phyloP scores from a whole-genome alignment of 2,329 filamentous ascomycete species.

The Talaromyces pinophilus region DNA sequence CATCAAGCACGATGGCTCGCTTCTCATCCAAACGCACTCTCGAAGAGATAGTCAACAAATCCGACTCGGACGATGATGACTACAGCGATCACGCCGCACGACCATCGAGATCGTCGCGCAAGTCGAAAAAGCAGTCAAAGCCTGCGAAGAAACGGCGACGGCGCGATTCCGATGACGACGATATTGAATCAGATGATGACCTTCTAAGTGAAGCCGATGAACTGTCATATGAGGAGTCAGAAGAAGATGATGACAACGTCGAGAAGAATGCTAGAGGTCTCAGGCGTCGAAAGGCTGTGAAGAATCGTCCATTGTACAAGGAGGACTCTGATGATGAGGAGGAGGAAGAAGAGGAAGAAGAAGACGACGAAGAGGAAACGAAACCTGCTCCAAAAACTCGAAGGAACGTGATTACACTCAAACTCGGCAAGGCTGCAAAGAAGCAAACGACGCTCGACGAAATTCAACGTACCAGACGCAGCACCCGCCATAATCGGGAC shows the following conservation, averaged over 20 bases:
- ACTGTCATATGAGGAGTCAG: constrained; percentile 46
- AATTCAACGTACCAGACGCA: constrained; percentile 48
- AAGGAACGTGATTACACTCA: constrained; percentile 35
- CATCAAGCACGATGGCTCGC: constrained; percentile 34
- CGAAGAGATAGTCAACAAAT: constrained; percentile 47
- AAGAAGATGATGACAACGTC: constrained; percentile 41
- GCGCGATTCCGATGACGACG: constrained; percentile 49
- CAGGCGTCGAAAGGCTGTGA: constrained; percentile 57
- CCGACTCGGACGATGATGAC: constrained; percentile 49
- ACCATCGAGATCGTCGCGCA: constrained; percentile 33
- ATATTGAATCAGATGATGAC: constrained; percentile 41
- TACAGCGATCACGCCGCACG: constrained; percentile 43
- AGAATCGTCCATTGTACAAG: constrained; percentile 58
- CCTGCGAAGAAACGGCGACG: constrained; percentile 44
- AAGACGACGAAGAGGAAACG: constrained; percentile 26
- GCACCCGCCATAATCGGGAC: constrained; percentile 61
- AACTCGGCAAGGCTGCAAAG: constrained; percentile 33
- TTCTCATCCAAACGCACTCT: constrained; percentile 41
- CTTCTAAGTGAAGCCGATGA: constrained; percentile 45
- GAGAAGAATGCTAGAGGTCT: constrained; percentile 61
- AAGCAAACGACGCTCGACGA: constrained; percentile 31
- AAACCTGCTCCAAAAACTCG: constrained; percentile 27
- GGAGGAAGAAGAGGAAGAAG: constrained; percentile 33
- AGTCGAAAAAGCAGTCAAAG: constrained; percentile 37
- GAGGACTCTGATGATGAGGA: constrained; percentile 51